Conservation (phyloP, 805 yeast genomes). For the Ogataea angusta region DNA sequence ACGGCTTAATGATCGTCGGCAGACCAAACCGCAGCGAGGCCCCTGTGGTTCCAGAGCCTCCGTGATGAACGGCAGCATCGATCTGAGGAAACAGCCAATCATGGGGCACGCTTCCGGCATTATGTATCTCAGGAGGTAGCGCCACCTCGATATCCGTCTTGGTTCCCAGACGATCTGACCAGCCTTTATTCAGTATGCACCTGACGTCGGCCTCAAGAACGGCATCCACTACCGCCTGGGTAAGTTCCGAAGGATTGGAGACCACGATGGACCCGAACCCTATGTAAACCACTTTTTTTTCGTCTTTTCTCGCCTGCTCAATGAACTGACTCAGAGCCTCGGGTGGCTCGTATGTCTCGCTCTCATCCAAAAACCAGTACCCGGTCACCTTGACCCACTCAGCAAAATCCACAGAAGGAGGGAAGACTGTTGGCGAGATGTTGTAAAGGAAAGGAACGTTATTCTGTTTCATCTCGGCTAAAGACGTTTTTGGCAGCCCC, state of each 20-base stretch:
- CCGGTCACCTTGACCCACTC: conserved; percentile 97
- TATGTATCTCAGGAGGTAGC: conserved; percentile 66
- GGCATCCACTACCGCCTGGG: conserved; percentile 74
- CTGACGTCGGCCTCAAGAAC: conserved; percentile 77
- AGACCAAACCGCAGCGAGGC: conserved; percentile 82
- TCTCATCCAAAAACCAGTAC: conserved; percentile 81
- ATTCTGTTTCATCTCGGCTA: conserved; percentile 68
- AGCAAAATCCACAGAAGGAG: conserved; percentile 89
- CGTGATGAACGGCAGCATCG: conserved; percentile 96
- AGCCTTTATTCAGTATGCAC: conserved; percentile 88
- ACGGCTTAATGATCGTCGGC: conserved; percentile 90
- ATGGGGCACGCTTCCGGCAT: conserved; percentile 77
- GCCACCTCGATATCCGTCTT: conserved; percentile 40
- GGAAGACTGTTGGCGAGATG: conserved; percentile 82
- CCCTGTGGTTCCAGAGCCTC: conserved; percentile 96
- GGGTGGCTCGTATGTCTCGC: conserved; percentile 56
- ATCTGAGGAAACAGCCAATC: conserved; percentile 90
- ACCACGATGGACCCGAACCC: conserved; percentile 97
- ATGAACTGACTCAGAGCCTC: conserved; percentile 56
- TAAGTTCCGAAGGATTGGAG: conserved; percentile 71
- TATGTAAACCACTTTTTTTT: conserved; percentile 77
- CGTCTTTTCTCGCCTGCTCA: conserved; percentile 51
- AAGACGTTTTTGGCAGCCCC: conserved; percentile 62
- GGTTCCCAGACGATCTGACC: conserved; percentile 72
- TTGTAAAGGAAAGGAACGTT: conserved; percentile 87